Evolutionary conservation across 306 rosid genomes (phyloP).

Genomic region (Trifolium pratense): DNA sequence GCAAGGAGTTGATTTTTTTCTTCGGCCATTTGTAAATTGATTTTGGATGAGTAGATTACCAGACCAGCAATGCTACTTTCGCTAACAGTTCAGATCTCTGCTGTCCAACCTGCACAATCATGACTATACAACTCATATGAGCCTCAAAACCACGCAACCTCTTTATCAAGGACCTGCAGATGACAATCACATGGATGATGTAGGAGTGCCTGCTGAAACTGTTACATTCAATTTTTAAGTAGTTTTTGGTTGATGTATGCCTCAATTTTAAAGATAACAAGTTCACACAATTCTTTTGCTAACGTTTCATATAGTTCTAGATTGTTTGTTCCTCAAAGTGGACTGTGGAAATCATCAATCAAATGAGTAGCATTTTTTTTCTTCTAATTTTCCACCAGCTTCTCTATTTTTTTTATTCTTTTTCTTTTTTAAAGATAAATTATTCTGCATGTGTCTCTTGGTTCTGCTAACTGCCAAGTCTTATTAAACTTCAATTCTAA

Average conservation of each 20-base stretch:
- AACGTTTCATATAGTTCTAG: conserved; percentile 49
- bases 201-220: conserved; percentile 49
- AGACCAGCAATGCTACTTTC: conserved; percentile 51
- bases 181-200: conserved; percentile 46
- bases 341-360: conserved; percentile 46
- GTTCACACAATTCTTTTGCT: conserved; percentile 45
- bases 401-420: conserved; percentile 31
- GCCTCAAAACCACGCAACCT: conserved; percentile 43
- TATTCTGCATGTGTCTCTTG: neutral
- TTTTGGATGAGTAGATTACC: conserved; percentile 58
- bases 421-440: neutral
- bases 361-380: conserved; percentile 44
- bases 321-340: conserved; percentile 33
- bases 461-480: conserved; percentile 11
- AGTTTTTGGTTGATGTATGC: conserved; percentile 48
- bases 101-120: conserved; percentile 44
- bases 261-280: conserved; percentile 42
- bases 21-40: conserved; percentile 42
- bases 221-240: conserved; percentile 39
- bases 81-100: conserved; percentile 39
- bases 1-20: conserved; percentile 49
- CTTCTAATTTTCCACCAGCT: neutral
- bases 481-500: too few relatives aligned
- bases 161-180: conserved; percentile 41
- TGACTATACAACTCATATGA: conserved; percentile 37